phyloP scores from a whole-genome alignment of 1,284 basidiomycete species.

The Malassezia psittaci region DNA sequence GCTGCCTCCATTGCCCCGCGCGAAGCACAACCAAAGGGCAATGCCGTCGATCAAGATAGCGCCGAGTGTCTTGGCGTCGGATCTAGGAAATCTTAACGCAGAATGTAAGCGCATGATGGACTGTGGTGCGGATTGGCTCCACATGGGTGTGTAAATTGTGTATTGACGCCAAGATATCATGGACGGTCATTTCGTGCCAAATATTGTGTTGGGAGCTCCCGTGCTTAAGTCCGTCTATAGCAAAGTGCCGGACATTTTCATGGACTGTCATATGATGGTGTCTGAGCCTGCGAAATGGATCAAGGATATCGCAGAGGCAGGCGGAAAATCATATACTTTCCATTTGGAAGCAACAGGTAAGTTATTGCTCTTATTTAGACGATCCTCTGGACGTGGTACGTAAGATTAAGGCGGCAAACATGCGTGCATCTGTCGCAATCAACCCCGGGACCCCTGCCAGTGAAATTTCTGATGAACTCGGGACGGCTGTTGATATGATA shows the following conservation, averaged over 20 bases:
- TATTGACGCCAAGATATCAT: constrained; percentile 58
- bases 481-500: constrained; percentile 44
- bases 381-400: constrained; percentile 43
- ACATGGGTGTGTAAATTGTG: constrained; percentile 57
- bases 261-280: constrained; percentile 99
- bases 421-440: constrained; percentile 45
- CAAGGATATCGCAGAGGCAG: constrained; percentile 84
- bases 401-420: constrained; percentile 41
- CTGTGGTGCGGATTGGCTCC: constrained; percentile 45
- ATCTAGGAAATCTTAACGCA: constrained; percentile 43
- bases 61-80: constrained; percentile 44
- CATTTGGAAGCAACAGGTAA: constrained; percentile 78
- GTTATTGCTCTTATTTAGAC: constrained; percentile 52
- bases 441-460: constrained; percentile 44
- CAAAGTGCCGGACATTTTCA: constrained; percentile 84
- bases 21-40: too few relatives aligned
- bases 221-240: constrained; percentile 78
- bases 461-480: constrained; percentile 44
- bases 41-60: constrained; percentile 45
- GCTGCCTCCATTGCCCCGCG: too few relatives aligned
- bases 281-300: constrained; percentile 85
- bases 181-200: constrained; percentile 86
- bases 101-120: constrained; percentile 46
- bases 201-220: constrained; percentile 66
- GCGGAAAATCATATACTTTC: constrained; percentile 90